Evolutionary conservation across 2,329 filamentous ascomycete species (phyloP), one percentile per base, ranked within the genome.

Genomic region (Aspergillus sp.): DNA sequence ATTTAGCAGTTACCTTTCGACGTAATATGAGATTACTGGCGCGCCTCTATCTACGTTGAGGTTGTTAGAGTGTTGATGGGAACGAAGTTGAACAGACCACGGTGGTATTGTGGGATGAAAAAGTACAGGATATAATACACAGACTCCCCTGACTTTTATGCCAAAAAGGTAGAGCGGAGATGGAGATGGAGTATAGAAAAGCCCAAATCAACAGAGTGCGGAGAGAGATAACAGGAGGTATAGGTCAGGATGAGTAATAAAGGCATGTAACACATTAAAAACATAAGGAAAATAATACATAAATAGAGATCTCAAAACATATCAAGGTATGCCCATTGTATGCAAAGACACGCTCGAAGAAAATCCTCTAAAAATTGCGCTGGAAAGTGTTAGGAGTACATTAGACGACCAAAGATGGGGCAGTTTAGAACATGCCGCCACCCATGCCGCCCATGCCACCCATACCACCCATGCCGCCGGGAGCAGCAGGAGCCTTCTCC

Each of bases 401-500:
- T 60, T 23, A 52, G 57, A 50, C 46, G 23, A 60, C 31, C 51
- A 56, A 48, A 25, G 28, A 19, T 47, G 23, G 59, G 48, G 41
- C 53, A 65, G 72, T 71, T 82, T 85, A 86, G 81, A 86, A 86
- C 89, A 91, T 91, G 69, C 86, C 87, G 51, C 81, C 80, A 46
- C 80, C 80, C 85, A 88, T 88, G 65, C 86, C 88, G 52, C 87
- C 84, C 79, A 84, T 84, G 43, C 82, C 83, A 57, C 81, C 81
- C 65, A 78, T 79, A 61, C 80, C 82, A 64, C 78, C 48, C 25
- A 30, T 31, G 7, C 23, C 81, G 59, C 80, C 80, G 59, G 81
- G 78, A 66, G 83, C 81, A 64, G 85, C 82, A 72, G 87, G 77
- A 51, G 76, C 86, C 90, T 97, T 97, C 80, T 97, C 93, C 80